Evolutionary conservation across 305 asterid species (phyloP), one percentile per base, ranked within the genome.

Genomic region (Fraxinus baroniana): DNA sequence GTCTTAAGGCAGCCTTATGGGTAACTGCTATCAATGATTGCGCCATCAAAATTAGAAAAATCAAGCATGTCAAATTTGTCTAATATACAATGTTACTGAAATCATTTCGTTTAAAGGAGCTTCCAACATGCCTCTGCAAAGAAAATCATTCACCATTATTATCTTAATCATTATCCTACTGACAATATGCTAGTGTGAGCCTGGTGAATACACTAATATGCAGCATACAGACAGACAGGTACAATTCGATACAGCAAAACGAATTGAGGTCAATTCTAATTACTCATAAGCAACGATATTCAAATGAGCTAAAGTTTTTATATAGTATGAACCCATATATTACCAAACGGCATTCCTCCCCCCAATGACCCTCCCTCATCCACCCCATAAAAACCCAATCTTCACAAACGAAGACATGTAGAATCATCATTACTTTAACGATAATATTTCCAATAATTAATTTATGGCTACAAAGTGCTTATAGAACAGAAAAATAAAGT

Each of bases 1-100:
- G 78, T 32, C 87, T 82, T 32, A 79, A 82, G 71, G 75, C 57
- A 74, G 86, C 85, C 46, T 82, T 83, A 41, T 72, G 83, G 20
- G 73, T 84, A 39, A 83, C 81, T 77, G 85, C 85, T 8, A 85
- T 32, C 64, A 85, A 77, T 60, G 77, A 22, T 80, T 39, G 83
- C 7, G 81, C 17, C 86, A 84, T 80, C 49, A 36, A 76, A 20
- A 30, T 55, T 66, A 12, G 73, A 78, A 80, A 49, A 62, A 36
- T 32, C 32, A 66, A 1, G 17, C 79, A 77, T 17, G 41, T 30
- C 41, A 32, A 70, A 70, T 30, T 30, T 15, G 22, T 70, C 75
- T 70, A 30, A 71, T 32, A 13, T 32, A 71, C 76, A 71, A 12
- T 28, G 33, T 64, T 22, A 12, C 39, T 10, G 20, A 68, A 68